These are phyloP conservation scores for Nannochloropsis gaditana DNA, from an alignment of 108 stramenopile species.

Conservation along the genomic window DNA sequence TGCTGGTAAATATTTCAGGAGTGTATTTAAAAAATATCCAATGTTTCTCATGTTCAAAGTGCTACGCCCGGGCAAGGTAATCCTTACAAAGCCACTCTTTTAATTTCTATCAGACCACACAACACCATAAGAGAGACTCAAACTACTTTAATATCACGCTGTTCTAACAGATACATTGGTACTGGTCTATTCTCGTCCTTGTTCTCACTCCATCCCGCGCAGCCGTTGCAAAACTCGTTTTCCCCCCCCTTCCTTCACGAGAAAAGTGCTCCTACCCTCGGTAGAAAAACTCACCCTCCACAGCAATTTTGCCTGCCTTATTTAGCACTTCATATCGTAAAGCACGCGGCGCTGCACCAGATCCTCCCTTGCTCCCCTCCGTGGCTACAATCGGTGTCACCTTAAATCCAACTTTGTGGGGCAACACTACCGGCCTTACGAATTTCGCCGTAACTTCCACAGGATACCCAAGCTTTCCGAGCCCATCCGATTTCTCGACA, in stretches of 20 bases:
- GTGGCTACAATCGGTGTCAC: not conserved
- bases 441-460: conserved; percentile 1
- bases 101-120: no score
- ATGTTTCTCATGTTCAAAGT: no score
- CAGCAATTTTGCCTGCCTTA: not conserved
- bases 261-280: not conserved
- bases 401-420: not conserved
- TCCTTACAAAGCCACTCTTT: no score
- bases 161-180: no score
- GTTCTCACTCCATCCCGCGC: no score
- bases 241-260: not conserved
- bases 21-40: no score
- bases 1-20: no score
- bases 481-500: not conserved
- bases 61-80: no score
- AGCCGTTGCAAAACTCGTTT: not conserved
- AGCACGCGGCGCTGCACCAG: not conserved
- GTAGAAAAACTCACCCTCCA: not conserved
- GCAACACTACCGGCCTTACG: not conserved
- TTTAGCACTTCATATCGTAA: conserved; percentile 18
- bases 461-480: not conserved
- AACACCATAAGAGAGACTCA: no score
- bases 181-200: no score
- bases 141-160: no score
- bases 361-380: not conserved